Evolutionary conservation across 306 rosid species (phyloP), one percentile per base, ranked within the genome.

Genomic region (Vachellia collinsii): DNA sequence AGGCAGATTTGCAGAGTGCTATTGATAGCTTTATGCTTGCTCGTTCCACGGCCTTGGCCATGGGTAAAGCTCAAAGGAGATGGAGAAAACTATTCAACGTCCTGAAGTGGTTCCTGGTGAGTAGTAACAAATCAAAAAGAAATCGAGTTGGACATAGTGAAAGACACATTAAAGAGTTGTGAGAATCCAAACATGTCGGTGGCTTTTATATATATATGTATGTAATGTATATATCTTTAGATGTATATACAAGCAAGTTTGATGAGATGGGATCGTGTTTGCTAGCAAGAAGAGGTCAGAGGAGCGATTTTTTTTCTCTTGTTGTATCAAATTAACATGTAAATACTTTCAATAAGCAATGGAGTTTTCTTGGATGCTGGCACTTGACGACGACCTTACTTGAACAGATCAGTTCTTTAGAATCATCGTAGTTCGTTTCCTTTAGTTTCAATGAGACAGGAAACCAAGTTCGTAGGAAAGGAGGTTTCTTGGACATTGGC

Each of bases 31-130:
- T 88, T 80, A 78, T 85, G 77, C 69, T 77, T 17, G 19, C 86
- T 8, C 91, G 86, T 54, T 68, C 91, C 46, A 62, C 90, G 4
- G 70, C 88, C 34, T 64, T 79, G 37, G 82, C 88, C 48, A 70
- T 76, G 8, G 87, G 75, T 51, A 84, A 81, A 77, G 99, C 99
- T 71, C 91, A 80, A 85, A 89, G 75, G 83, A 81, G 99, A 87
- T 95, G 99, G 99, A 88, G 92, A 39, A 93, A 88, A 87, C 77
- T 95, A 14, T 90, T 83, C 84, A 92, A 92, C 22, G 91, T 93
- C 80, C 84, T 95, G 65, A 85, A 90, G 84, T 95, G 93, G 99
- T 95, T 89, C 87, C 82, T 95, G 82, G 80, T 84, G 81, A 83
- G 83, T 78, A 83, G 50, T 22, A 77, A 82, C 34, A 69, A 61